Percentiles rank a stretch among this genome's conserved stretches.
Evolutionary conservation across 1,284 basidiomycete genomes (phyloP).

Genomic region (Bondarzewia mesenterica): DNA sequence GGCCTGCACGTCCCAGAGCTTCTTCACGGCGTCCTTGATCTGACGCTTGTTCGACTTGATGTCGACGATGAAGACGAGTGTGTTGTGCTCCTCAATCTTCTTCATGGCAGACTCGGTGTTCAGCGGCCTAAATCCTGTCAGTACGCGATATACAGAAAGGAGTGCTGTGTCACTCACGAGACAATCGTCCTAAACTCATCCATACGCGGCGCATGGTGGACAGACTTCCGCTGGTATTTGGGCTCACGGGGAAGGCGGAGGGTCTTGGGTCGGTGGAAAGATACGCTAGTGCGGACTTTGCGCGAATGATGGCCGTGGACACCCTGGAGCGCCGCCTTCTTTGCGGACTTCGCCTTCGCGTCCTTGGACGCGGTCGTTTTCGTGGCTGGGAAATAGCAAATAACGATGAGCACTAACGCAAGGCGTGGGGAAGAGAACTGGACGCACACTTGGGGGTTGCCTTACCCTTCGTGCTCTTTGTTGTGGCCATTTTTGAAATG

Average conservation of each 20-base stretch:
- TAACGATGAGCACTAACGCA: neutral
- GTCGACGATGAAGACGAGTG: constrained; percentile 96
- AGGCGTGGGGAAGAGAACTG: neutral
- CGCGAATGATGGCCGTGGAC: constrained; percentile 67
- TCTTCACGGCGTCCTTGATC: constrained; percentile 99
- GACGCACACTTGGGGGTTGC: constrained; percentile 39
- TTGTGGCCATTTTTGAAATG: constrained; percentile 45
- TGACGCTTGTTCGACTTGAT: constrained; percentile 95
- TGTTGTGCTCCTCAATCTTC: constrained; percentile 99
- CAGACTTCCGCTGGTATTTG: constrained; percentile 91
- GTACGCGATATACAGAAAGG: neutral
- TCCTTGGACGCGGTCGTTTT: constrained; percentile 34
- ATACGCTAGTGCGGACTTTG: constrained; percentile 82
- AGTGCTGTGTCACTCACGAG: constrained; percentile 42
- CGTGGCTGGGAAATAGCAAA: constrained; percentile 1
- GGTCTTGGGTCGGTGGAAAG: constrained; percentile 97
- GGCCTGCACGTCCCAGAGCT: constrained; percentile 95
- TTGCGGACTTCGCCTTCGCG: constrained; percentile 86
- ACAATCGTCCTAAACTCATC: constrained; percentile 96
- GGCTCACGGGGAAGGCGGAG: constrained; percentile 81
- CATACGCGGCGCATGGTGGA: constrained; percentile 94
- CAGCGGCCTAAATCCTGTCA: constrained; percentile 42
- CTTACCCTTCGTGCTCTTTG: constrained; percentile 58
- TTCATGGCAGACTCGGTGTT: constrained; percentile 89
- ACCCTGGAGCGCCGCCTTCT: constrained; percentile 95